Percentiles rank a stretch among this genome's conserved stretches.
phyloP scores from a whole-genome alignment of 768 basidiomycete genomes.

The Trametes meyenii region DNA sequence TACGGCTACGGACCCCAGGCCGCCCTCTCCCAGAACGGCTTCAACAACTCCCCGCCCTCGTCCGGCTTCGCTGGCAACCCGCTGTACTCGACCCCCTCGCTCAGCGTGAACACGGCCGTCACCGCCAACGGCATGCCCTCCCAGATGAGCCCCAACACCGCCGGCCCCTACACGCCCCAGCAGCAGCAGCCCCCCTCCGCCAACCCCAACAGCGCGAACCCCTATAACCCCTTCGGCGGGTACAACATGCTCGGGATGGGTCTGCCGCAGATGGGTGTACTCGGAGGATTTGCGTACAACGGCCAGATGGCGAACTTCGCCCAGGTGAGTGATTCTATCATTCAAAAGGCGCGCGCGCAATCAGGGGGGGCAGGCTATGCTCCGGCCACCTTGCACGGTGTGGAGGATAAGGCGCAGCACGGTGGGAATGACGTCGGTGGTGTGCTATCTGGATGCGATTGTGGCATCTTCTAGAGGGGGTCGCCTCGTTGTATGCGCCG shows the following conservation, averaged over 20 bases:
- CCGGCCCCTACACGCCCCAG: slow-evolving; percentile 58
- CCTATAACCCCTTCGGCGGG: slow-evolving; percentile 62
- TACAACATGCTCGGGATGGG: slow-evolving; percentile 86
- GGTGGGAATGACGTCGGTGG: too few relatives aligned
- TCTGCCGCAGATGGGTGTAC: slow-evolving; percentile 71
- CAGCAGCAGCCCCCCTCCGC: slow-evolving; percentile 37
- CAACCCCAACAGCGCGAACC: slow-evolving; percentile 45
- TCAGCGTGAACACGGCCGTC: slow-evolving; percentile 65
- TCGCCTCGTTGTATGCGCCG: too few relatives aligned
- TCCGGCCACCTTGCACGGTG: too few relatives aligned
- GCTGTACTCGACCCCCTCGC: slow-evolving; percentile 73
- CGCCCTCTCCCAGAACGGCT: slow-evolving; percentile 56
- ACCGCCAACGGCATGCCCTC: slow-evolving; percentile 50
- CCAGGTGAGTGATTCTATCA: slow-evolving; percentile 45
- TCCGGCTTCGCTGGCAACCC: slow-evolving; percentile 56
- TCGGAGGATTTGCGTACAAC: slow-evolving; percentile 72
- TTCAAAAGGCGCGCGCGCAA: slow-evolving; percentile 27
- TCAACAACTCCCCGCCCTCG: slow-evolving; percentile 50
- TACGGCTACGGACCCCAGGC: slow-evolving; percentile 80
- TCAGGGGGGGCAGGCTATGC: neutral
- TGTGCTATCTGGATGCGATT: too few relatives aligned
- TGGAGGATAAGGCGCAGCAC: too few relatives aligned
- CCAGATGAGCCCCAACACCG: slow-evolving; percentile 70
- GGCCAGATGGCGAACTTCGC: slow-evolving; percentile 71
- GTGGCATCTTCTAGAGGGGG: too few relatives aligned